Conservation (phyloP, 1,284 basidiomycete species). For the Ceratobasidium sp. region DNA sequence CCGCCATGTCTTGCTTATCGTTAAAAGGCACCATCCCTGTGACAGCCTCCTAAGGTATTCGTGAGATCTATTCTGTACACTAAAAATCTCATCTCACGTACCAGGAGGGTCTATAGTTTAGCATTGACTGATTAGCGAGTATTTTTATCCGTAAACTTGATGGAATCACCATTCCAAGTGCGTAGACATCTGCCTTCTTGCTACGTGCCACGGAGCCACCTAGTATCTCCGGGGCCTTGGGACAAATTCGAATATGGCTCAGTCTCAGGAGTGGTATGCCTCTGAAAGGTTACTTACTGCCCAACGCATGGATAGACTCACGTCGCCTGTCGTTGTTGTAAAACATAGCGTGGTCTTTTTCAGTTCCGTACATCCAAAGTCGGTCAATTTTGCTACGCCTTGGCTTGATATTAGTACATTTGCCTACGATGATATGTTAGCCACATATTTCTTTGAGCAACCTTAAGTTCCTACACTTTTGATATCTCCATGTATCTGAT, state of each 20-base stretch:
- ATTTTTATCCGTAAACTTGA: background rate
- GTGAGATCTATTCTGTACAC: background rate
- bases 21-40: background rate
- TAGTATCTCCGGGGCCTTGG: no score
- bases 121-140: background rate
- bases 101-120: background rate
- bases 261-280: background rate
- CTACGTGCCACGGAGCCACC: background rate
- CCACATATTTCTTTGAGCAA: background rate
- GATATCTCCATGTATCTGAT: constrained; percentile 13
- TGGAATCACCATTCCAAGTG: background rate
- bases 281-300: background rate
- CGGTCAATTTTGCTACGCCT: no score
- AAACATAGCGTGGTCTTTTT: background rate
- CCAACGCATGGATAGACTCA: background rate
- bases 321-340: background rate
- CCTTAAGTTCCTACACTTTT: background rate
- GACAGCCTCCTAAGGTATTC: background rate
- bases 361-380: background rate
- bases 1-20: background rate
- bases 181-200: constrained; percentile 3
- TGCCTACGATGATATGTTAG: no score
- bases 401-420: no score
- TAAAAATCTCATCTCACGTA: background rate
- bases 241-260: no score